These are phyloP conservation scores for Oryza rufipogon DNA, from an alignment of 176 grass and related monocot species.

Conservation along the genomic window DNA sequence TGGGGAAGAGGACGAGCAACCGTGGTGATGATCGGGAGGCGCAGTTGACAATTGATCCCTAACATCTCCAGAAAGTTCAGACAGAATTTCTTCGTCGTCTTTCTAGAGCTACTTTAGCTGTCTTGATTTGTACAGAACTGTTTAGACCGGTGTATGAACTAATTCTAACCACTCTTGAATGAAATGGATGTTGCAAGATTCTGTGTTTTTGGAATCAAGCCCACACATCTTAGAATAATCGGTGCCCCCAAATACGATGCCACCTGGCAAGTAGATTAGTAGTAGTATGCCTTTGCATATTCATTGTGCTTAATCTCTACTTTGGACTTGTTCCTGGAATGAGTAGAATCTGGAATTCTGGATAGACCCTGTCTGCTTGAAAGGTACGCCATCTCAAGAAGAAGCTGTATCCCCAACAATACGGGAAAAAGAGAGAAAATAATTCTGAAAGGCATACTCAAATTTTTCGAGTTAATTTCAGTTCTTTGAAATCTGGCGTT, in stretches of 20 bases:
- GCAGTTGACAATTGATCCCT: conserved; percentile 34
- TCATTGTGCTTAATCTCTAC: neutral
- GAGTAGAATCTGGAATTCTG: neutral
- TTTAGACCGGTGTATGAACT: neutral
- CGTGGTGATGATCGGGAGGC: conserved; percentile 44
- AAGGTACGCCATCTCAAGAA: neutral
- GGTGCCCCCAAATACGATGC: neutral
- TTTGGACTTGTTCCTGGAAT: neutral
- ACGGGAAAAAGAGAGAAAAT: neutral
- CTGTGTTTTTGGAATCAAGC: neutral
- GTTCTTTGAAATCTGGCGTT: conserved; percentile 1
- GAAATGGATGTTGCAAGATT: neutral
- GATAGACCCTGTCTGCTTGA: neutral
- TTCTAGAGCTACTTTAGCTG: conserved; percentile 29
- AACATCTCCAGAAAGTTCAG: neutral
- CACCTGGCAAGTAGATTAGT: neutral
- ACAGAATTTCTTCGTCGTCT: neutral
- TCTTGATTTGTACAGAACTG: conserved; percentile 20
- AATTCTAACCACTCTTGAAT: neutral
- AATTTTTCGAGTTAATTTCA: conserved; percentile 10
- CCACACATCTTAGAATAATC: neutral
- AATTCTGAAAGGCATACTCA: neutral
- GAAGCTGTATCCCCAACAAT: neutral
- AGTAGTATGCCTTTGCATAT: neutral
- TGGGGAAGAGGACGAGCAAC: conserved; percentile 48